Percentiles rank a stretch among this genome's conserved stretches.
phyloP scores from a whole-genome alignment of 345 rosid species.

The Citrus medica region DNA sequence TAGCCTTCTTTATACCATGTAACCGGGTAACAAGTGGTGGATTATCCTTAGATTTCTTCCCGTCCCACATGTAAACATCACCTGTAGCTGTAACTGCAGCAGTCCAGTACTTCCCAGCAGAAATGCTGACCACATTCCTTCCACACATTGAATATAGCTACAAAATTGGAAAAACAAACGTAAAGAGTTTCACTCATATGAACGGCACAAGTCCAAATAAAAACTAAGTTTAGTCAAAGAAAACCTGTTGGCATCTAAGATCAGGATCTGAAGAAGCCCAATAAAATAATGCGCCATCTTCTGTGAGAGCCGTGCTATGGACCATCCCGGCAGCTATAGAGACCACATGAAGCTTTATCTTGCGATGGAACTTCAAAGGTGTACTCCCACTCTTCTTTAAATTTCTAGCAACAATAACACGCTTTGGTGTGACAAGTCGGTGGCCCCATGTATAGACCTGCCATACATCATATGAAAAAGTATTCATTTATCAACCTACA shows the following conservation, averaged over 20 bases:
- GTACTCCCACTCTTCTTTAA: slow-evolving; percentile 65
- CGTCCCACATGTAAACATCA: slow-evolving; percentile 93
- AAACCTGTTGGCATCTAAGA: slow-evolving; percentile 91
- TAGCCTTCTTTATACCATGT: slow-evolving; percentile 78
- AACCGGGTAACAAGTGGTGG: slow-evolving; percentile 65
- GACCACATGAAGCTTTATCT: slow-evolving; percentile 61
- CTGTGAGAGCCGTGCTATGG: slow-evolving; percentile 84
- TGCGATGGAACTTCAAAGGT: slow-evolving; percentile 74
- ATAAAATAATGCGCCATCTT: slow-evolving; percentile 89
- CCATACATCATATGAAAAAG: slow-evolving; percentile 11
- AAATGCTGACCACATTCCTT: slow-evolving; percentile 61
- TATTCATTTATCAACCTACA: slow-evolving; percentile 3
- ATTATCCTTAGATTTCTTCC: slow-evolving; percentile 55
- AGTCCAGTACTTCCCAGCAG: slow-evolving; percentile 95
- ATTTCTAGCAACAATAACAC: slow-evolving; percentile 67
- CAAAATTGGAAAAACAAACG: slow-evolving; percentile 1
- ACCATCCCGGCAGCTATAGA: slow-evolving; percentile 94
- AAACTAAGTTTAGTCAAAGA: slow-evolving; percentile 6
- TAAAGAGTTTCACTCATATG: not conserved
- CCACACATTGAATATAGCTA: slow-evolving; percentile 65
- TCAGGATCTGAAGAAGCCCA: slow-evolving; percentile 92
- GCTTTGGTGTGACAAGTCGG: slow-evolving; percentile 89
- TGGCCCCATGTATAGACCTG: slow-evolving; percentile 98
- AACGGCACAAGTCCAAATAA: not conserved
- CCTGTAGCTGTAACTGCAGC: slow-evolving; percentile 86